phyloP scores from a whole-genome alignment of 2,329 filamentous ascomycete genomes.

The Cladosporium sp. region DNA sequence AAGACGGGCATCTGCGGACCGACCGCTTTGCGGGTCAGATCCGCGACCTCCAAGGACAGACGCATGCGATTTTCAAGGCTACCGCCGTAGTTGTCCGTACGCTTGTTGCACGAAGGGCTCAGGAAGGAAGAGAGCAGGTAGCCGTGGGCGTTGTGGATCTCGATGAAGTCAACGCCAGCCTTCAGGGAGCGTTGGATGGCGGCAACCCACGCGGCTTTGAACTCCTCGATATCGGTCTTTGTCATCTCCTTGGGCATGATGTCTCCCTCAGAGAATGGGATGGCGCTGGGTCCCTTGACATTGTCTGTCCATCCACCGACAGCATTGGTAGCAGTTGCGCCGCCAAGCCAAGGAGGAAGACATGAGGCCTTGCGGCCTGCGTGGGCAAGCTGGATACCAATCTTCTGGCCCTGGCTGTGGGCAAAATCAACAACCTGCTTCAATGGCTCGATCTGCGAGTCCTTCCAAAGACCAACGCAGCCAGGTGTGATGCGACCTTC shows the following conservation, averaged over 20 bases:
- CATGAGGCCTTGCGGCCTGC: conserved; percentile 63
- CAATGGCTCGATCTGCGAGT: conserved; percentile 71
- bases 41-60: conserved; percentile 38
- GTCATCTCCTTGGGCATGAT: conserved; percentile 65
- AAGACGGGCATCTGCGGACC: conserved; percentile 30
- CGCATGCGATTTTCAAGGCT: conserved; percentile 40
- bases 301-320: conserved; percentile 50
- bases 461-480: conserved; percentile 75
- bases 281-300: conserved; percentile 54
- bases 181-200: conserved; percentile 51
- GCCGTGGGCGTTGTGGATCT: conserved; percentile 62
- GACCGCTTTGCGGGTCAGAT: conserved; percentile 29
- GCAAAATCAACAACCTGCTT: conserved; percentile 69
- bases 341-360: conserved; percentile 59
- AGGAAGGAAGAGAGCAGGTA: conserved; percentile 45
- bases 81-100: conserved; percentile 43
- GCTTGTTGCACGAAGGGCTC: conserved; percentile 37
- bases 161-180: conserved; percentile 72
- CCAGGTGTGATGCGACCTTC: conserved; percentile 79
- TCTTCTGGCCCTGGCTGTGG: conserved; percentile 70
- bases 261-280: conserved; percentile 60
- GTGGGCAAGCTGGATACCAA: conserved; percentile 76
- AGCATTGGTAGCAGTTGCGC: conserved; percentile 49
- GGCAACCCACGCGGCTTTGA: conserved; percentile 60
- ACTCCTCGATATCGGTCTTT: conserved; percentile 59